These are phyloP conservation scores for Geosmithia morbida DNA, from an alignment of 2,329 filamentous ascomycete genomes.

Conservation along the genomic window DNA sequence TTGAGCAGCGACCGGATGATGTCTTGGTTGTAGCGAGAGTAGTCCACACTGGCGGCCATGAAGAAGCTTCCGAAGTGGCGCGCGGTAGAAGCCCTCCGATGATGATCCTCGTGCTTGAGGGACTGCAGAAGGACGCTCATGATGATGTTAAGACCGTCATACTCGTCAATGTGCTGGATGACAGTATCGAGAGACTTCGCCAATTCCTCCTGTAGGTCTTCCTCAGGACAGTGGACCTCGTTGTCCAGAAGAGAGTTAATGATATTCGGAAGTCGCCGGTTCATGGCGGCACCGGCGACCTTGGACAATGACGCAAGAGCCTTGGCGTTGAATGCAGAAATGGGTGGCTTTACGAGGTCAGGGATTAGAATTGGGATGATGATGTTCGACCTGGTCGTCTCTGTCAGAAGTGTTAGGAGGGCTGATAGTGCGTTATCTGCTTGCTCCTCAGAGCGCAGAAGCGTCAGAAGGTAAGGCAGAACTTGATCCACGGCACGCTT, in stretches of 20 bases:
- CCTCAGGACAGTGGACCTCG: conserved; percentile 64
- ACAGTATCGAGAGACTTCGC: conserved; percentile 77
- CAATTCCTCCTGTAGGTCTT: conserved; percentile 58
- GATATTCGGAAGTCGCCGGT: conserved; percentile 74
- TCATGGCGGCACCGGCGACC: conserved; percentile 85
- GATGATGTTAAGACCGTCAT: conserved; percentile 83
- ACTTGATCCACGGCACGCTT: conserved; percentile 94
- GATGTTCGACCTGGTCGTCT: conserved; percentile 85
- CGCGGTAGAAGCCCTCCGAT: conserved; percentile 63
- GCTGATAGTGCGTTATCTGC: conserved; percentile 89
- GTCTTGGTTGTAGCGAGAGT: conserved; percentile 91
- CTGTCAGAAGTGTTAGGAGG: conserved; percentile 83
- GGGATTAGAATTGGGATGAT: conserved; percentile 94
- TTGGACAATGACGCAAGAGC: conserved; percentile 85
- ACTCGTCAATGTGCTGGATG: conserved; percentile 85
- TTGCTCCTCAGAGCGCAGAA: conserved; percentile 74
- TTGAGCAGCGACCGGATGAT: conserved; percentile 82
- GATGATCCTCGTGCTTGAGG: conserved; percentile 86
- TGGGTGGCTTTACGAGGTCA: conserved; percentile 77
- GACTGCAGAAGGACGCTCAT: conserved; percentile 88
- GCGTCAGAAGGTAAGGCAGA: conserved; percentile 75
- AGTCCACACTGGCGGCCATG: conserved; percentile 64
- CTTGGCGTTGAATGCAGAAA: conserved; percentile 87
- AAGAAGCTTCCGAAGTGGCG: conserved; percentile 81
- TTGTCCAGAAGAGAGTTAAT: conserved; percentile 92